Conservation (phyloP, 2,329 filamentous ascomycete genomes). For the Fusarium chlamydosporum region DNA sequence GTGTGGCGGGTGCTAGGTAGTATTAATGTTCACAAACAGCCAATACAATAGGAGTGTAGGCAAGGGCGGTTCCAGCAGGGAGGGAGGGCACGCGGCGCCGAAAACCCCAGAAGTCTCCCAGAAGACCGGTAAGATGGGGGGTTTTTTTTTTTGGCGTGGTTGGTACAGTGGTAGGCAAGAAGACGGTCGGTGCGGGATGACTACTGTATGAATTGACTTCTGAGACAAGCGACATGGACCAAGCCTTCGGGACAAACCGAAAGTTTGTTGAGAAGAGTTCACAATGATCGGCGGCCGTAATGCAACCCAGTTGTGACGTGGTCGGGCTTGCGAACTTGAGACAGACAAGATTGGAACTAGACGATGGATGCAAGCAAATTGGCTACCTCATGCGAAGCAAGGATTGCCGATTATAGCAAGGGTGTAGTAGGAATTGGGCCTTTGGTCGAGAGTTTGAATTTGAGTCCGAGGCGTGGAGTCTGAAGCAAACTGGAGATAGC, state of each 20-base stretch:
- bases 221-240: constrained; percentile 27
- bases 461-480: constrained; percentile 4
- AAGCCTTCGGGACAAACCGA: constrained; percentile 43
- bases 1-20: constrained; percentile 45
- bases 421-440: constrained; percentile 12
- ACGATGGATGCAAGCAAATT: constrained; percentile 22
- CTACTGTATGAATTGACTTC: constrained; percentile 16
- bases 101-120: constrained; percentile 43
- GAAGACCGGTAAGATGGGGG: constrained; percentile 38
- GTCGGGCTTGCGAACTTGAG: constrained; percentile 24
- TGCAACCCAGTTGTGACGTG: constrained; percentile 49
- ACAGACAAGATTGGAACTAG: constrained; percentile 17
- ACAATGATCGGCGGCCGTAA: constrained; percentile 39
- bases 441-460: constrained; percentile 4
- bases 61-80: constrained; percentile 49
- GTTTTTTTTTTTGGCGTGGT: constrained; percentile 7
- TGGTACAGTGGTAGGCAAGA: constrained; percentile 12
- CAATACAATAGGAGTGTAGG: constrained; percentile 28
- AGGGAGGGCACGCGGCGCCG: constrained; percentile 39
- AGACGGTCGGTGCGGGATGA: constrained; percentile 28
- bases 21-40: constrained; percentile 31
- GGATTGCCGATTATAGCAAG: constrained; percentile 8
- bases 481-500: neutral
- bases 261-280: constrained; percentile 39
- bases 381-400: constrained; percentile 34